A percentile compares a stretch with the other conserved stretches of the same genome.
Conservation (phyloP, 345 rosid genomes). For the Citrus maxima region DNA sequence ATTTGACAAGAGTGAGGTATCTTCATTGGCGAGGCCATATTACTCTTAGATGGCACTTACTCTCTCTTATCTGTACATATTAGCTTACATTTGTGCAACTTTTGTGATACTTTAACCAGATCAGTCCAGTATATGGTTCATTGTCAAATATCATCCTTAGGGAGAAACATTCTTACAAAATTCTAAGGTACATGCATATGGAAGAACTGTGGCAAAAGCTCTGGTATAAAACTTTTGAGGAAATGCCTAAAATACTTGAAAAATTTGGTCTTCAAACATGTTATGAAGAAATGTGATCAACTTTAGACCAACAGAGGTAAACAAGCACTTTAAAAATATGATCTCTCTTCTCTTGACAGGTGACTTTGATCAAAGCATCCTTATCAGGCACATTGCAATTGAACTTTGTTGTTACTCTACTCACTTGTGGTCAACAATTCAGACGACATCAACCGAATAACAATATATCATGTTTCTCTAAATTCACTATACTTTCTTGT, state of each 20-base stretch:
- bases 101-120: background rate
- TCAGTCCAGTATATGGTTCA: background rate
- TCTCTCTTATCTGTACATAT: no score
- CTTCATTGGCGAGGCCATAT: no score
- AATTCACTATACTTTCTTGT: background rate
- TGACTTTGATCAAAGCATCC: constrained; percentile 12
- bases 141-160: constrained; percentile 1
- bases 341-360: background rate
- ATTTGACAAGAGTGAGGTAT: no score
- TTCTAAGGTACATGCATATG: background rate
- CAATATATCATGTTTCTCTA: background rate
- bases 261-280: background rate
- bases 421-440: background rate
- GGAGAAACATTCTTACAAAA: background rate
- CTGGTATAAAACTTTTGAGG: background rate
- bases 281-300: background rate
- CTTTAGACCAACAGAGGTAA: background rate
- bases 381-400: constrained; percentile 9
- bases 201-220: background rate
- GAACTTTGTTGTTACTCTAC: background rate
- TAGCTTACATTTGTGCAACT: background rate
- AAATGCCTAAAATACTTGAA: background rate
- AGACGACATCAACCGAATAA: background rate
- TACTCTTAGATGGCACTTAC: no score
- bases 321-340: background rate